These are phyloP conservation scores for Pythium monospermum DNA, from an alignment of 352 stramenopile genomes.

Conservation along the genomic window DNA sequence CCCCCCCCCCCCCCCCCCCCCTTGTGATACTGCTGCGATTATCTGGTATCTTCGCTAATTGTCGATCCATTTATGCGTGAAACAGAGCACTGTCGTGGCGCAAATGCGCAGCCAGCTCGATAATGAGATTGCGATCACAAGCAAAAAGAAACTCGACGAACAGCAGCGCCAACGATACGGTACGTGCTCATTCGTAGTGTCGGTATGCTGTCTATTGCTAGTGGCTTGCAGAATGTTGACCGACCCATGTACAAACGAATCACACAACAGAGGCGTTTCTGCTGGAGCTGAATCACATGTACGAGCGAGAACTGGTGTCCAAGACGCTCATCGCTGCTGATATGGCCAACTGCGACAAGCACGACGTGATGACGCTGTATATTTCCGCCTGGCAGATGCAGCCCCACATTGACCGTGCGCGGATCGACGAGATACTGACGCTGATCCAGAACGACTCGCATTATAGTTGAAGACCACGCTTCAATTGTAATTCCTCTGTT, in stretches of 20 bases:
- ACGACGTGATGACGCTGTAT: constrained; percentile 72
- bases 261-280: constrained; percentile 42
- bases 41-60: neutral
- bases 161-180: constrained; percentile 39
- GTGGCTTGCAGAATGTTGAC: neutral
- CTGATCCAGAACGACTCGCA: constrained; percentile 60
- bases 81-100: constrained; percentile 28
- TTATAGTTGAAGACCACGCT: constrained; percentile 40
- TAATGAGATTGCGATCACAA: constrained; percentile 7
- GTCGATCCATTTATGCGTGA: neutral
- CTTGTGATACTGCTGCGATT: too few species aligned
- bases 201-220: neutral
- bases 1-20: too few species aligned
- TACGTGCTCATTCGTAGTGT: constrained; percentile 22
- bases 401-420: constrained; percentile 56
- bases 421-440: constrained; percentile 58
- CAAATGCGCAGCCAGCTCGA: constrained; percentile 36
- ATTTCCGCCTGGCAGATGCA: constrained; percentile 86
- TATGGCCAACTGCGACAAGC: constrained; percentile 58
- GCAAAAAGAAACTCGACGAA: constrained; percentile 29
- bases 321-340: constrained; percentile 73
- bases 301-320: constrained; percentile 68
- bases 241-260: neutral
- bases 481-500: too few species aligned
- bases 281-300: constrained; percentile 66